Base-by-base conservation (phyloP, 2,329 filamentous ascomycete genomes). In the Colletotrichum sp. region DNA sequence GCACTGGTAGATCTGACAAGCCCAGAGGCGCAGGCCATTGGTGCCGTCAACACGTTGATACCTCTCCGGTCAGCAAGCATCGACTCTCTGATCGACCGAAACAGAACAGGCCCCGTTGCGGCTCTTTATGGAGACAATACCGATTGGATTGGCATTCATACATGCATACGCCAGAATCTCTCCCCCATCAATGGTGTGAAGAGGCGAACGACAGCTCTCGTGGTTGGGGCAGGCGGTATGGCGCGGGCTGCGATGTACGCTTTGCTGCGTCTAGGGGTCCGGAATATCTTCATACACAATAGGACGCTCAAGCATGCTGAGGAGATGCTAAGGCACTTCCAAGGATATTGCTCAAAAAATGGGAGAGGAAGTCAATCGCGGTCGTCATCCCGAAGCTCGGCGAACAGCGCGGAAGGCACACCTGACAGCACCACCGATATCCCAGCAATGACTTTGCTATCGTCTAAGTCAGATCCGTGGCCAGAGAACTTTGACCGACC, bases 121-220 rank as follows among this genome's bases (percentile, higher is more conserved):
- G 93, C 92, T 0, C 86, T 96, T 0, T 94, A 95, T 76, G 94
- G 94, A 2, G 94, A 96, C 73, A 96, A 96, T 74, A 96, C 94
- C 0, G 94, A 96, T 81, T 96, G 94, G 92, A 93, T 95, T 34
- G 94, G 94, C 4, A 94, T 96, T 55, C 88, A 92, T 67, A 93
- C 93, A 4, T 95, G 93, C 80, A 90, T 96, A 58, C 89, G 92
- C 7, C 89, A 93, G 32, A 93, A 93, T 3, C 86, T 96, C 2
- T 95, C 94, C 1, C 94, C 94, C 0, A 92, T 93, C 5, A 93
- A 93, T 76, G 91, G 90, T 2, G 89, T 93, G 0, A 87, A 90
- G 3, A 86, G 89, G 0, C 86, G 83, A 16, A 89, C 88, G 2
- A 89, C 87, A 2, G 92, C 89, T 0, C 84, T 93, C 10, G 88